Conservation (phyloP, 176 grass and related monocot species). For the Oryza nivara region DNA sequence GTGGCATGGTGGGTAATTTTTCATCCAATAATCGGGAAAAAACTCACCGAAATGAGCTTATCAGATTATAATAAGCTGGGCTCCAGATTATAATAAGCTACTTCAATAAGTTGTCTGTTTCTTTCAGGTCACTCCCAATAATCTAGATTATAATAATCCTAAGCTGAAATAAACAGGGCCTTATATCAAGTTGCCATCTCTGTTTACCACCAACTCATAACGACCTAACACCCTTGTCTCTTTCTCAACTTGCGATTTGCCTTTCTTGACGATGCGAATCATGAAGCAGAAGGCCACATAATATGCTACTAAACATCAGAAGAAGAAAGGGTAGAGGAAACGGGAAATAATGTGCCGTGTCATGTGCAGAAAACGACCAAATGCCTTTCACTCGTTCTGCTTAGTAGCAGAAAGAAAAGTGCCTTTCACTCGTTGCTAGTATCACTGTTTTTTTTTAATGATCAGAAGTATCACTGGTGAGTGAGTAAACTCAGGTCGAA, state of each 20-base stretch:
- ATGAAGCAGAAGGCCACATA: constrained; percentile 24
- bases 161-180: not conserved
- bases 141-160: no score
- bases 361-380: not conserved
- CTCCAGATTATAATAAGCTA: no score
- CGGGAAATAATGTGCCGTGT: not conserved
- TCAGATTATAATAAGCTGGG: no score
- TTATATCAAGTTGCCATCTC: constrained; percentile 24
- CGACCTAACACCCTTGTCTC: constrained; percentile 44
- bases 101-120: no score
- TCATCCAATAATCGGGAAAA: no score
- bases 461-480: not conserved
- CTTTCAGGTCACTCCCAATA: no score
- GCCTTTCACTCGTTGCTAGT: not conserved
- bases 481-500: not conserved
- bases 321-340: not conserved
- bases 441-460: no score
- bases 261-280: constrained; percentile 35
- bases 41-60: no score
- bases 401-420: not conserved
- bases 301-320: not conserved
- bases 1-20: no score
- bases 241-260: constrained; percentile 34
- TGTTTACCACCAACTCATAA: constrained; percentile 33
- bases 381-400: not conserved